These are phyloP conservation scores for Clonostachys rhizophaga DNA, from an alignment of 2,329 filamentous ascomycete species.

Conservation along the genomic window DNA sequence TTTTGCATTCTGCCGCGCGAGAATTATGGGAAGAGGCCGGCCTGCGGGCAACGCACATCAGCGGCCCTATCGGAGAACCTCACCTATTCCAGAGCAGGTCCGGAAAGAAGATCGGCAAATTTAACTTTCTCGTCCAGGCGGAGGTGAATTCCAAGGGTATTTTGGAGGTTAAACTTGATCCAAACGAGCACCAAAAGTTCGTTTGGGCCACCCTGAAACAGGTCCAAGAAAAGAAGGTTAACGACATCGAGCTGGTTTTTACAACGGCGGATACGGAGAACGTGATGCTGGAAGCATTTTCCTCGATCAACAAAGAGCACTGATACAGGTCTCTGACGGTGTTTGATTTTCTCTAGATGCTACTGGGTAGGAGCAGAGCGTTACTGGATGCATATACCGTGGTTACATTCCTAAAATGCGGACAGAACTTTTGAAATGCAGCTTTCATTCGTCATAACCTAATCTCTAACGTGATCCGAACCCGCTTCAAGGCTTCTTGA, in stretches of 20 bases:
- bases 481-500: too few relatives aligned
- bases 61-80: constrained; percentile 15
- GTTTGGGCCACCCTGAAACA: constrained; percentile 33
- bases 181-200: constrained; percentile 33
- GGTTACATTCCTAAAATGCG: too few relatives aligned
- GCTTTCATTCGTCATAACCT: too few relatives aligned
- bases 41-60: constrained; percentile 20
- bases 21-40: constrained; percentile 45
- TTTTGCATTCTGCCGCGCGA: constrained; percentile 35
- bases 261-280: constrained; percentile 17
- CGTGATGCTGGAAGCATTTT: constrained; percentile 21
- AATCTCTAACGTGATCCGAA: too few relatives aligned
- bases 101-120: constrained; percentile 19
- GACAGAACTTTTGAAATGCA: too few relatives aligned
- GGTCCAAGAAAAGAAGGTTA: constrained; percentile 15
- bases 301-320: too few relatives aligned
- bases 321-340: too few relatives aligned
- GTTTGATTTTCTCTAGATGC: too few relatives aligned
- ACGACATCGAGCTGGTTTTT: constrained; percentile 18
- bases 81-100: constrained; percentile 25
- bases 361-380: too few relatives aligned
- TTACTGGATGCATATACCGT: too few relatives aligned
- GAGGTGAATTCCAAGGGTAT: constrained; percentile 17
- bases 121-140: constrained; percentile 29
- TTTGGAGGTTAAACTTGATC: constrained; percentile 22